Evolutionary conservation across 2,329 filamentous ascomycete genomes (phyloP).

Genomic region (Pseudocercospora macadamiae): DNA sequence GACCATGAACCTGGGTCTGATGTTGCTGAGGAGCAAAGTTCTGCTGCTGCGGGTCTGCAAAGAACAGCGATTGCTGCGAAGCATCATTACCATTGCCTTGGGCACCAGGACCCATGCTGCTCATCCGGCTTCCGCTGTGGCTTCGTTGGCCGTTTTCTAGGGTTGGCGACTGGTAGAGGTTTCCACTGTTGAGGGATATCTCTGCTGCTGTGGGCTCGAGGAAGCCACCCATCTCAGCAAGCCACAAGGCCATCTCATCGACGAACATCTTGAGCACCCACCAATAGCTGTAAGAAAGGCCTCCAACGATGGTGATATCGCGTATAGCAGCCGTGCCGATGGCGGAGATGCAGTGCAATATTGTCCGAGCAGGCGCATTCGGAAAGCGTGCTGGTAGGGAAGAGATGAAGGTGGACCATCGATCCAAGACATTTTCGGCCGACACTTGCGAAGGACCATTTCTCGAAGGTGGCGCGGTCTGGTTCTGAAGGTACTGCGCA

Average conservation of each 20-base stretch:
- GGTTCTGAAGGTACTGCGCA: conserved; percentile 43
- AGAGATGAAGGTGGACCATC: conserved; percentile 74
- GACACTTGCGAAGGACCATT: conserved; percentile 41
- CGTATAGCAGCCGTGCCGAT: conserved; percentile 77
- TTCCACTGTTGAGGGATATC: conserved; percentile 11
- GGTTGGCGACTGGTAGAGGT: conserved; percentile 29
- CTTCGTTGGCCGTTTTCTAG: conserved; percentile 32
- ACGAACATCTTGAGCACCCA: conserved; percentile 96
- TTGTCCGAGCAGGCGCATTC: conserved; percentile 70
- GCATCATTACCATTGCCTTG: conserved; percentile 19
- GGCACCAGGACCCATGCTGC: conserved; percentile 36
- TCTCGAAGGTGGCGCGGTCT: conserved; percentile 30
- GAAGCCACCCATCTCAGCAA: conserved; percentile 89
- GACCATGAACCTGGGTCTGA: conserved; percentile 18
- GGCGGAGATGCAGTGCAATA: conserved; percentile 76
- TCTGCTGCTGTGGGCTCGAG: conserved; percentile 53
- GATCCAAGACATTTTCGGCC: conserved; percentile 70
- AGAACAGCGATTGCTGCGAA: conserved; percentile 23
- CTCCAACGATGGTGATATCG: conserved; percentile 77
- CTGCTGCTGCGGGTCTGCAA: conserved; percentile 25
- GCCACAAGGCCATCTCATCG: conserved; percentile 89
- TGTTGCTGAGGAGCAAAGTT: conserved; percentile 26
- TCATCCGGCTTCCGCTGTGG: conserved; percentile 37
- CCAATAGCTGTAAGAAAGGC: conserved; percentile 85
- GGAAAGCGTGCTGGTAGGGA: conserved; percentile 72